Conservation (phyloP, 306 rosid genomes). For the Cicer chorassanicum region DNA sequence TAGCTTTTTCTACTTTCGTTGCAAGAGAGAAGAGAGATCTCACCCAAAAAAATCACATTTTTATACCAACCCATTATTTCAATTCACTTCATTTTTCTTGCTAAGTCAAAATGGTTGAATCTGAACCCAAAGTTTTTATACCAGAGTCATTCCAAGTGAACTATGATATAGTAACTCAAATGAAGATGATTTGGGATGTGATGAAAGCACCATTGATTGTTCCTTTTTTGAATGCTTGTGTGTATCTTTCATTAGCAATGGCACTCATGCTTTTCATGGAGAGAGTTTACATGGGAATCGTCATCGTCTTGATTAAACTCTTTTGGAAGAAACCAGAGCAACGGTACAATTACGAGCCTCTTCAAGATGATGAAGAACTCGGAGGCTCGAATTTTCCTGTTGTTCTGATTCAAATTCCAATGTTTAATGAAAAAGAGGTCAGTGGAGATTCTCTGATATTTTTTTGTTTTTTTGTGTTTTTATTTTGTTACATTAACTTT, state of each 20-base stretch:
- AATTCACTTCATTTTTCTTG: not conserved
- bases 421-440: constrained; percentile 97
- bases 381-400: constrained; percentile 83
- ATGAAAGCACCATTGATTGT: constrained; percentile 91
- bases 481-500: not conserved
- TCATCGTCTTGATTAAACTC: constrained; percentile 80
- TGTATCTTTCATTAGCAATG: constrained; percentile 78
- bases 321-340: constrained; percentile 94
- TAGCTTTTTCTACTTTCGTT: not conserved
- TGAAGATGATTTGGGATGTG: constrained; percentile 79
- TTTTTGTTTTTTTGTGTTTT: not conserved
- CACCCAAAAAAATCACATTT: no score
- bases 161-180: constrained; percentile 64
- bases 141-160: constrained; percentile 68
- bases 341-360: constrained; percentile 66
- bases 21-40: constrained; percentile 41
- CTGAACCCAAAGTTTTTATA: constrained; percentile 53
- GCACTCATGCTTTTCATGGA: constrained; percentile 92
- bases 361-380: constrained; percentile 77
- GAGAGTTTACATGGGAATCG: constrained; percentile 91
- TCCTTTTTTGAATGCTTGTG: constrained; percentile 67
- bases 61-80: no score
- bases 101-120: constrained; percentile 61
- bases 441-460: constrained; percentile 19
- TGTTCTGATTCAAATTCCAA: constrained; percentile 96